phyloP scores from a whole-genome alignment of 306 rosid genomes.

The Vigna unguiculata region DNA sequence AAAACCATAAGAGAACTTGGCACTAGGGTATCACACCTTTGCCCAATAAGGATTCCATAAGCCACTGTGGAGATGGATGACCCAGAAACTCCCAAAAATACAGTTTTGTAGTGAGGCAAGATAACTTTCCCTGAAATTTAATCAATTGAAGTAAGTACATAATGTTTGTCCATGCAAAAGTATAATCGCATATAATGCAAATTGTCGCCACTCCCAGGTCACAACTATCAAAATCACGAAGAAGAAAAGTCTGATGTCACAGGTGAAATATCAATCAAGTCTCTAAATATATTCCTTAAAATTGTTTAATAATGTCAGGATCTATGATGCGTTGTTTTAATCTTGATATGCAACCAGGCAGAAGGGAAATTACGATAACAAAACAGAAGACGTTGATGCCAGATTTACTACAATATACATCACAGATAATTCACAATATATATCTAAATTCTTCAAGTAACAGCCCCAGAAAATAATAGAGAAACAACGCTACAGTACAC shows the following conservation, averaged over 20 bases:
- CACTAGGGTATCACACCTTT: slow-evolving; percentile 57
- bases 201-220: slow-evolving; percentile 26
- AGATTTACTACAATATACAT: slow-evolving; percentile 16
- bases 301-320: slow-evolving; percentile 17
- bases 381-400: slow-evolving; percentile 27
- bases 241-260: background rate
- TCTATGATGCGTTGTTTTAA: slow-evolving; percentile 28
- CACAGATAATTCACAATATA: slow-evolving; percentile 13
- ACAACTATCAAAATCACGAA: slow-evolving; percentile 22
- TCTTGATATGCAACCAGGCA: slow-evolving; percentile 32
- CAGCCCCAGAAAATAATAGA: slow-evolving; percentile 21
- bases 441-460: slow-evolving; percentile 31
- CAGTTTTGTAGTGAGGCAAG: slow-evolving; percentile 52
- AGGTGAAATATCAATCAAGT: slow-evolving; percentile 36
- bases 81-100: slow-evolving; percentile 46
- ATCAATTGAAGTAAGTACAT: slow-evolving; percentile 33
- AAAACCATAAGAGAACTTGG: slow-evolving; percentile 10
- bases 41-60: slow-evolving; percentile 78
- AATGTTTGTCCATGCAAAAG: slow-evolving; percentile 36
- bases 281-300: slow-evolving; percentile 19
- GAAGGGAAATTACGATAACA: slow-evolving; percentile 24
- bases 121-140: slow-evolving; percentile 52
- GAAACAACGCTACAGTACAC: background rate
- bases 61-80: slow-evolving; percentile 56
- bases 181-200: slow-evolving; percentile 26